phyloP scores from a whole-genome alignment of 2,329 filamentous ascomycete species.

The Xylaria sp. region DNA sequence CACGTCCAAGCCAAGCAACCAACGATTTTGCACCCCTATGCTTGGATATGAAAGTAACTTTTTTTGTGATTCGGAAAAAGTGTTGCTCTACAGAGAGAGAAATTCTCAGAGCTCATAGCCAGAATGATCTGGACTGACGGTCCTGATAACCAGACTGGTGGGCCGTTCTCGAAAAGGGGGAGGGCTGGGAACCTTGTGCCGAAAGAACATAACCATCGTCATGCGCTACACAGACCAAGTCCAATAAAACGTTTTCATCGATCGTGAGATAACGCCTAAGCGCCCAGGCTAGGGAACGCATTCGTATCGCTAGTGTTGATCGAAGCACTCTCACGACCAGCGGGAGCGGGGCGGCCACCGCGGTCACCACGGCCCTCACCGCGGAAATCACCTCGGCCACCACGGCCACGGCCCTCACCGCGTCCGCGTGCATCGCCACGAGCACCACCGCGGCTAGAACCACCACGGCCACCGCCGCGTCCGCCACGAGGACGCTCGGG shows the following conservation, averaged over 20 bases:
- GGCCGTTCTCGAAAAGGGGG: conserved; percentile 36
- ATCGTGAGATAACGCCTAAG: conserved; percentile 51
- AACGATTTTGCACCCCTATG: conserved; percentile 43
- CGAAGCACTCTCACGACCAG: conserved; percentile 55
- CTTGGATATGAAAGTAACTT: conserved; percentile 48
- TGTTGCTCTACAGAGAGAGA: conserved; percentile 37
- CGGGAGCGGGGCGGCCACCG: conserved; percentile 55
- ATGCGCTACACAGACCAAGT: conserved; percentile 32
- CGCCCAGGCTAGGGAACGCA: conserved; percentile 71
- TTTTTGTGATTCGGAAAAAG: conserved; percentile 47
- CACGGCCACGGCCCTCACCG: conserved; percentile 58
- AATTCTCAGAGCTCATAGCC: conserved; percentile 41
- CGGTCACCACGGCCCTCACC: conserved; percentile 62
- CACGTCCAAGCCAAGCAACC: conserved; percentile 39
- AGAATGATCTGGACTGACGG: conserved; percentile 37
- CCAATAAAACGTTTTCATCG: conserved; percentile 31
- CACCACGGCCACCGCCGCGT: conserved; percentile 62
- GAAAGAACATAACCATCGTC: conserved; percentile 34
- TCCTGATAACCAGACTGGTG: conserved; percentile 29
- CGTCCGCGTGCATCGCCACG: conserved; percentile 57
- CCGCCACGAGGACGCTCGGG: conserved; percentile 69
- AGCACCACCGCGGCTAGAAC: conserved; percentile 59
- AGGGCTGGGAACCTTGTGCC: conserved; percentile 24
- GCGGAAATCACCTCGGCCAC: conserved; percentile 42
- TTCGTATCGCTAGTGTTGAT: conserved; percentile 69